Conservation (phyloP, 2,329 filamentous ascomycete genomes). For the Sphaerostilbella broomeana region DNA sequence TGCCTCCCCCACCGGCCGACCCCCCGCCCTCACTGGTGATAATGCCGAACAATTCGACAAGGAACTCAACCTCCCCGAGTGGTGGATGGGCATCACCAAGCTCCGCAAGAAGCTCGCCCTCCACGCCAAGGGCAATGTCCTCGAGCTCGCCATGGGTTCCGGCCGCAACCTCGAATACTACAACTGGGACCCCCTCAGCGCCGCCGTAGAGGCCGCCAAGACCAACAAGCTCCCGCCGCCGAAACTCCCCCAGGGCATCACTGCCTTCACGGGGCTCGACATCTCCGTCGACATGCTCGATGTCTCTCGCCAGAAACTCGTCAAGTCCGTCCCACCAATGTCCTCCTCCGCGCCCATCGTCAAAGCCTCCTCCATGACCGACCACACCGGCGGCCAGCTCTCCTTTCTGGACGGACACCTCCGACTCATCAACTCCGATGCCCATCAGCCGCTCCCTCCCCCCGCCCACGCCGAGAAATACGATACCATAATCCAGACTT, state of each 20-base stretch:
- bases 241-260: constrained; percentile 28
- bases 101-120: constrained; percentile 44
- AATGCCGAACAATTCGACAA: constrained; percentile 52
- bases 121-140: constrained; percentile 48
- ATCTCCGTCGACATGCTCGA: constrained; percentile 55
- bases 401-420: constrained; percentile 36
- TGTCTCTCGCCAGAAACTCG: constrained; percentile 48
- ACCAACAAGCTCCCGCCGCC: constrained; percentile 13
- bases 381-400: constrained; percentile 30
- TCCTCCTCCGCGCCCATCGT: constrained; percentile 26
- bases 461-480: constrained; percentile 41
- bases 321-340: constrained; percentile 36
- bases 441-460: constrained; percentile 36
- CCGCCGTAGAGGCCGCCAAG: constrained; percentile 14
- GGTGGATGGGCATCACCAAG: constrained; percentile 47
- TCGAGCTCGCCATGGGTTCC: constrained; percentile 58
- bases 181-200: constrained; percentile 42
- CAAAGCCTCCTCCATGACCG: constrained; percentile 27
- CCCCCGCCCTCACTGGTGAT: constrained; percentile 38
- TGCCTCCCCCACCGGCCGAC: constrained; percentile 40
- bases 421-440: constrained; percentile 44
- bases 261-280: constrained; percentile 56
- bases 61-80: constrained; percentile 51
- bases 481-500: constrained; percentile 58
- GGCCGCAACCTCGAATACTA: constrained; percentile 56